Evolutionary conservation across 2,329 filamentous ascomycete genomes (phyloP).

Genomic region (Aspergillus puulaauensis): DNA sequence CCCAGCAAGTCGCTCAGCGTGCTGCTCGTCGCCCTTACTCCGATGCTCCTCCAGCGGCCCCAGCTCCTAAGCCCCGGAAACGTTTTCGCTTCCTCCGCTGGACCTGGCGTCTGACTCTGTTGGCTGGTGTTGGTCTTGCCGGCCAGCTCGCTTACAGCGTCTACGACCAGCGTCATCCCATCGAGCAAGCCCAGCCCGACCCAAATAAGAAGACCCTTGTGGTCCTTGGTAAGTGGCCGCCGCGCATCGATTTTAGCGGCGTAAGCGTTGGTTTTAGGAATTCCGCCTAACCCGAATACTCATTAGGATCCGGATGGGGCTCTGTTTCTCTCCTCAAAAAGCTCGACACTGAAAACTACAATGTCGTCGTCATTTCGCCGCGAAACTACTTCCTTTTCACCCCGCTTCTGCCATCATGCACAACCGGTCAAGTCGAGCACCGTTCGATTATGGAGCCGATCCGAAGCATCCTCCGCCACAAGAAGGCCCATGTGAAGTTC

Average conservation of each 20-base stretch:
- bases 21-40: conserved; percentile 51
- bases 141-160: conserved; percentile 77
- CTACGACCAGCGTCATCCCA: conserved; percentile 78
- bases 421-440: conserved; percentile 95
- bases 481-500: conserved; percentile 89
- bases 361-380: conserved; percentile 94
- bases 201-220: conserved; percentile 95
- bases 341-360: conserved; percentile 98
- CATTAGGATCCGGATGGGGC: conserved; percentile 87
- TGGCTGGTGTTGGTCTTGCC: conserved; percentile 68
- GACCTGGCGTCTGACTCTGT: conserved; percentile 78
- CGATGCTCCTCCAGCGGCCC: conserved; percentile 45
- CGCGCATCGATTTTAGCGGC: neutral
- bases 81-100: conserved; percentile 72
- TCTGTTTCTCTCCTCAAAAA: conserved; percentile 97
- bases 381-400: conserved; percentile 99
- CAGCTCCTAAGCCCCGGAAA: conserved; percentile 48
- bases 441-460: conserved; percentile 99
- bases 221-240: conserved; percentile 69
- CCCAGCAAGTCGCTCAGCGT: conserved; percentile 28
- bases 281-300: neutral
- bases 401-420: conserved; percentile 93
- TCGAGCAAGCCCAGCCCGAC: conserved; percentile 75
- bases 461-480: conserved; percentile 91
- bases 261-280: neutral